Conservation (phyloP, 2,329 filamentous ascomycete genomes). For the Fusarium virguliforme region DNA sequence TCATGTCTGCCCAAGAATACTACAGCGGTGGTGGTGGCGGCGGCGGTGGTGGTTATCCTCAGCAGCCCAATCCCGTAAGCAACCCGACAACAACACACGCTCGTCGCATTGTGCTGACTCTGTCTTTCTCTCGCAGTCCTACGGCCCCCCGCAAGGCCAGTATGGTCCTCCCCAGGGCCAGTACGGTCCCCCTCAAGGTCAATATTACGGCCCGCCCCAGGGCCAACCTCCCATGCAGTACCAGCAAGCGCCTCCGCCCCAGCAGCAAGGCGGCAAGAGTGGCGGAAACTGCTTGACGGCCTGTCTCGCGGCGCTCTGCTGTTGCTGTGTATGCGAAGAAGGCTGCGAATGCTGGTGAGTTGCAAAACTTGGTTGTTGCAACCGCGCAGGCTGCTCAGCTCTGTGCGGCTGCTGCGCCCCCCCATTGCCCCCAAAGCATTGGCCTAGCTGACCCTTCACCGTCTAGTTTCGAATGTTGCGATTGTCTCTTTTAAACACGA, state of each 20-base stretch:
- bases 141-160: conserved; percentile 51
- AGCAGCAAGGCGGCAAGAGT: conserved; percentile 55
- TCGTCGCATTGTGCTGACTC: conserved; percentile 36
- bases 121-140: conserved; percentile 44
- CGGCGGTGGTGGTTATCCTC: conserved; percentile 55
- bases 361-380: conserved; percentile 13
- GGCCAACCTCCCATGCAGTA: conserved; percentile 63
- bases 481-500: conserved; percentile 57
- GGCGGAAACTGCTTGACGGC: conserved; percentile 63
- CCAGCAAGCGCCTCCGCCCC: conserved; percentile 58
- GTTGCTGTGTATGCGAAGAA: conserved; percentile 67
- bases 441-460: conserved; percentile 19
- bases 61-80: conserved; percentile 61
- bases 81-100: conserved; percentile 2
- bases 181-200: conserved; percentile 49
- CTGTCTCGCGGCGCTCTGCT: conserved; percentile 66
- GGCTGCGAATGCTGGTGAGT: conserved; percentile 66
- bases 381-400: conserved; percentile 23
- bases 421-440: not conserved
- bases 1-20: conserved; percentile 62
- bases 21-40: conserved; percentile 54
- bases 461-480: conserved; percentile 60
- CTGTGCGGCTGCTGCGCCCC: not conserved
- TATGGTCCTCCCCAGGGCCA: conserved; percentile 55
- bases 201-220: conserved; percentile 55